Evolutionary conservation across 208 protist species (phyloP), one percentile per base, ranked within the genome.

Genomic region (Acanthamoeba lenticulata): DNA sequence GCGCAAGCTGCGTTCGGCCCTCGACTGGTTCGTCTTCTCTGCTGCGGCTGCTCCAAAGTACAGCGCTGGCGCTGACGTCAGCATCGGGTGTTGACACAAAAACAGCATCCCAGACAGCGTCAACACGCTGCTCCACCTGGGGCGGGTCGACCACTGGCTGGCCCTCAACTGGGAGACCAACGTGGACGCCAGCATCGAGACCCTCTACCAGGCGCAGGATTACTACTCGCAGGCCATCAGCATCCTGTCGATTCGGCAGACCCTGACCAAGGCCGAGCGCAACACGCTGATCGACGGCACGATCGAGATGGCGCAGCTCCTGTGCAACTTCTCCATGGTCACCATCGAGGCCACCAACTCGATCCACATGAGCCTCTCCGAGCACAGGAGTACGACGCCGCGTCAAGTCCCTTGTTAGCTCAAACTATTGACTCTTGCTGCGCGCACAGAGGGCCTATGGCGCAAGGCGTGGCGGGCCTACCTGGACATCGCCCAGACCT

Each of bases 21-120:
- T 89, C 19, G 47, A 65, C n/a, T 65, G 81, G 81, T 89, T 0
- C 7, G 69, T 88, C 19, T 27, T 42, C n/a, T 60, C 2, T 6
- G 32, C 47, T 19, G 3, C 57, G 27, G 1, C 27, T n/a, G 57
- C 52, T n/a, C n/a, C 24, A 24, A 65, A n/a, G 24, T 65, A 65
- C 19, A 65, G 24, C n/a, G n/a, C n/a, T n/a, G n/a, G n/a, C n/a
- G n/a, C n/a, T n/a, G n/a, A n/a, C n/a, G n/a, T n/a, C n/a, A n/a
- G n/a, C n/a, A n/a, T n/a, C n/a, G n/a, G n/a, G n/a, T n/a, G n/a
- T n/a, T n/a, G n/a, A n/a, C n/a, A 52, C 15, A 19, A 15, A 52
- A 52, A 52, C 81, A 89, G 81, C n/a, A 89, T 89, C 36, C 81
- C 81, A n/a, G 81, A 89, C 81, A 89, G 81, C 45, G 34, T 62